These are phyloP conservation scores for Wallacemonas sp. DNA, from an alignment of 208 protist genomes.

Conservation along the genomic window DNA sequence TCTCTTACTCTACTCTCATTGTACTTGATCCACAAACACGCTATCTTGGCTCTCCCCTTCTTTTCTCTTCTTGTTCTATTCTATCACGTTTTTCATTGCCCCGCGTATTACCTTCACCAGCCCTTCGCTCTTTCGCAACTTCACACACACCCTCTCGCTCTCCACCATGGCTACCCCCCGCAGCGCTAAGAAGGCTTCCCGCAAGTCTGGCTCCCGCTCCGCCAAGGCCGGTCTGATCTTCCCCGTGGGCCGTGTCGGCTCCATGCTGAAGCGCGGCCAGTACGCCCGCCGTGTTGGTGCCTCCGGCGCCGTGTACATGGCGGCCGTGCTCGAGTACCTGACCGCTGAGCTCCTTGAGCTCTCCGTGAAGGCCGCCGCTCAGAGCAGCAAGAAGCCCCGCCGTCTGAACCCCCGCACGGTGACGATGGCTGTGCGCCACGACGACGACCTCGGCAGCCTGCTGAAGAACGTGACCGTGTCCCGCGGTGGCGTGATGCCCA, in stretches of 20 bases:
- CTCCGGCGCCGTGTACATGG: constrained; percentile 11
- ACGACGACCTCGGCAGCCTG: constrained; percentile 62
- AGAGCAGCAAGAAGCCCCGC: constrained; percentile 66
- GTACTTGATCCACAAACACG: too few relatives aligned
- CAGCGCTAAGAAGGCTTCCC: constrained; percentile 72
- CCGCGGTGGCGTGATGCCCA: constrained; percentile 80
- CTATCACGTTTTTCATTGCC: too few relatives aligned
- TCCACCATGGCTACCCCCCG: constrained; percentile 62
- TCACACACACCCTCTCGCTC: neutral
- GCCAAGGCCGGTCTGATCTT: constrained; percentile 98
- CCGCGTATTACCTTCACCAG: too few relatives aligned
- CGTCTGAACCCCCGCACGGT: constrained; percentile 74
- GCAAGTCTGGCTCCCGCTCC: constrained; percentile 87
- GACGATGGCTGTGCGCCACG: constrained; percentile 78
- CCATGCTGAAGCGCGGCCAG: constrained; percentile 94
- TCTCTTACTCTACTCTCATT: too few relatives aligned
- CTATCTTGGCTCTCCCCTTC: too few relatives aligned
- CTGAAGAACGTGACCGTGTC: constrained; percentile 77
- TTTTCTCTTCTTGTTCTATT: constrained; percentile 17
- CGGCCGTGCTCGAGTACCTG: constrained; percentile 98
- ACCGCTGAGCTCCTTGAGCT: constrained; percentile 85
- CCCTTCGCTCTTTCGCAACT: neutral
- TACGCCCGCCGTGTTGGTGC: constrained; percentile 84
- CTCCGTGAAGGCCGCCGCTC: constrained; percentile 73
- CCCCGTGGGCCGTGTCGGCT: constrained; percentile 98